A percentile compares a stretch with the other conserved stretches of the same genome.
Conservation (phyloP, 2,329 filamentous ascomycete genomes). For the Trichoderma sp. region DNA sequence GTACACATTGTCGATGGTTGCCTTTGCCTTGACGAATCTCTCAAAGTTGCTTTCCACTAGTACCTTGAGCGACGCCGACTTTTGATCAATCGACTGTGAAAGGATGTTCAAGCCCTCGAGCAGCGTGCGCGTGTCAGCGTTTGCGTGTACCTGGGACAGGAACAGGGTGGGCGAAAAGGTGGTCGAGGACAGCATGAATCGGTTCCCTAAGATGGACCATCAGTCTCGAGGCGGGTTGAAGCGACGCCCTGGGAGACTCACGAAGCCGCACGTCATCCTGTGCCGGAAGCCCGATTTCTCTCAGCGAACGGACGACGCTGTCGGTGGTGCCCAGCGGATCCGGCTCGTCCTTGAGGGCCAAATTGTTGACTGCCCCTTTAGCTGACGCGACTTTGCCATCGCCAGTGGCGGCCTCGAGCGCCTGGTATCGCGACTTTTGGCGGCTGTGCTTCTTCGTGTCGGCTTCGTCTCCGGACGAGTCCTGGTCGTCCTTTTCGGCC, state of each 20-base stretch:
- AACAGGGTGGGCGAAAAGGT: slow-evolving; percentile 92
- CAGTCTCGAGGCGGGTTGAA: slow-evolving; percentile 26
- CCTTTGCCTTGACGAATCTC: slow-evolving; percentile 94
- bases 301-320: slow-evolving; percentile 81
- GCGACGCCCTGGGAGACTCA: slow-evolving; percentile 46
- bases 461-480: slow-evolving; percentile 62
- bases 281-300: slow-evolving; percentile 73
- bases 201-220: slow-evolving; percentile 63
- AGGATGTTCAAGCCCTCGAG: slow-evolving; percentile 82
- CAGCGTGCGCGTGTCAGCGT: slow-evolving; percentile 79
- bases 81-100: slow-evolving; percentile 92
- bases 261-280: slow-evolving; percentile 81
- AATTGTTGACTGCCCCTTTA: slow-evolving; percentile 66
- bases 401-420: slow-evolving; percentile 74
- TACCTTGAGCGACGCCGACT: slow-evolving; percentile 93
- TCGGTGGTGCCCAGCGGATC: slow-evolving; percentile 88
- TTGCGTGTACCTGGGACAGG: slow-evolving; percentile 86
- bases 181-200: slow-evolving; percentile 92
- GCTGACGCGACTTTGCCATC: slow-evolving; percentile 67
- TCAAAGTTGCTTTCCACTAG: slow-evolving; percentile 98
- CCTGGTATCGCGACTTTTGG: slow-evolving; percentile 80
- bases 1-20: slow-evolving; percentile 98
- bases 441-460: slow-evolving; percentile 52
- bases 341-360: slow-evolving; percentile 87
- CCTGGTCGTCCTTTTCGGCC: slow-evolving; percentile 71